Conservation (phyloP, 2,329 filamentous ascomycete genomes). For the Xylaria multiplex region DNA sequence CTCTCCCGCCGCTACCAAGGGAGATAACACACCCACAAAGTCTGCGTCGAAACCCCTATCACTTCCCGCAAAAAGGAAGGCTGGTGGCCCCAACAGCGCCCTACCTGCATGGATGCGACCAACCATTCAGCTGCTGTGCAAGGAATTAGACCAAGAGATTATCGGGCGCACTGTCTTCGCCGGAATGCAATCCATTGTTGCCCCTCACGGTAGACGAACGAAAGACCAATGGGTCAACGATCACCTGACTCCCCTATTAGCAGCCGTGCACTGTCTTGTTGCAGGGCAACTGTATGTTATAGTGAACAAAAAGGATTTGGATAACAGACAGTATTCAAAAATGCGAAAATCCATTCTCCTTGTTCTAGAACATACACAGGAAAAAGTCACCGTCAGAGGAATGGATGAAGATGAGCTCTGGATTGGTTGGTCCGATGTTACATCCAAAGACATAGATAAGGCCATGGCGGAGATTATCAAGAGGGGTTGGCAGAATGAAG, state of each 20-base stretch:
- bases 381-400: constrained; percentile 52
- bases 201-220: constrained; percentile 55
- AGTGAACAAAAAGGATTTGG: constrained; percentile 52
- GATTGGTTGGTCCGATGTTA: constrained; percentile 63
- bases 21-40: constrained; percentile 56
- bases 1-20: constrained; percentile 53
- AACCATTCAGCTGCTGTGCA: constrained; percentile 72
- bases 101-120: constrained; percentile 75
- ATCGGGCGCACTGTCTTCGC: constrained; percentile 79
- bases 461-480: constrained; percentile 69
- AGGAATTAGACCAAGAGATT: constrained; percentile 66
- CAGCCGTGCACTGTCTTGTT: constrained; percentile 70
- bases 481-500: constrained; percentile 65
- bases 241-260: constrained; percentile 65
- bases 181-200: constrained; percentile 70
- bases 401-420: constrained; percentile 60
- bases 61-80: constrained; percentile 48
- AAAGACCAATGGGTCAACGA: constrained; percentile 61
- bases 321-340: constrained; percentile 57
- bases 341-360: constrained; percentile 59
- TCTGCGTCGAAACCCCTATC: constrained; percentile 51
- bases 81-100: constrained; percentile 43
- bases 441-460: constrained; percentile 66
- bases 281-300: constrained; percentile 59
- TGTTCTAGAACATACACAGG: constrained; percentile 54